A percentile compares a stretch with the other conserved stretches of the same genome.
phyloP scores from a whole-genome alignment of 1,139 yeast species.

The Hemisphaericaspora xylanilytica region DNA sequence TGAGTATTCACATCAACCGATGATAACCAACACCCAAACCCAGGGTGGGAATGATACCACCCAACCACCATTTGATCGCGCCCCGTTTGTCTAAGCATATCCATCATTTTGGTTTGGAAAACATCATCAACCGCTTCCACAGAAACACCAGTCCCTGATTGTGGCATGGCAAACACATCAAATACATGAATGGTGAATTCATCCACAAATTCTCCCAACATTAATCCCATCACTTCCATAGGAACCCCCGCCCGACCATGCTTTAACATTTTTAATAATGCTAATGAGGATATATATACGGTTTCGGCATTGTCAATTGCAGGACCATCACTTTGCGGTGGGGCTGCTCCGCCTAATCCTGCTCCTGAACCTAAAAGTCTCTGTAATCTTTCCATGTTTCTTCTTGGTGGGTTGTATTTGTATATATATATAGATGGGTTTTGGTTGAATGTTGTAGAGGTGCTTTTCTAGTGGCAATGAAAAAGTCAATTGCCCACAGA shows the following conservation, averaged over 20 bases:
- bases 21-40: constrained; percentile 99
- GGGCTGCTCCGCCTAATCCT: constrained; percentile 53
- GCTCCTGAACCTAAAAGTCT: constrained; percentile 65
- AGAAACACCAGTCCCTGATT: constrained; percentile 96
- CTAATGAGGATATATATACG: constrained; percentile 92
- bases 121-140: constrained; percentile 99
- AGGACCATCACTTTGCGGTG: constrained; percentile 65
- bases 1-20: constrained; percentile 97
- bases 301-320: constrained; percentile 95
- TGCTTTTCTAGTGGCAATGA: constrained; percentile 2
- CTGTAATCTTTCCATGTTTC: constrained; percentile 68
- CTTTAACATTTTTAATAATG: constrained; percentile 91
- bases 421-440: neutral
- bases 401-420: constrained; percentile 3
- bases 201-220: constrained; percentile 98
- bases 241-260: constrained; percentile 99
- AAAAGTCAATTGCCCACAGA: too few relatives aligned
- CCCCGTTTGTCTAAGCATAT: constrained; percentile 97
- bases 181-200: constrained; percentile 96
- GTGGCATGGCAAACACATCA: constrained; percentile 99
- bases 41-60: constrained; percentile 99
- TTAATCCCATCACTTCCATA: constrained; percentile 99
- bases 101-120: constrained; percentile 99
- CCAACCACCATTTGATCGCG: constrained; percentile 98
- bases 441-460: constrained; percentile 3